phyloP scores from a whole-genome alignment of 169 alveolate species.

The Eimeria acervulina region DNA sequence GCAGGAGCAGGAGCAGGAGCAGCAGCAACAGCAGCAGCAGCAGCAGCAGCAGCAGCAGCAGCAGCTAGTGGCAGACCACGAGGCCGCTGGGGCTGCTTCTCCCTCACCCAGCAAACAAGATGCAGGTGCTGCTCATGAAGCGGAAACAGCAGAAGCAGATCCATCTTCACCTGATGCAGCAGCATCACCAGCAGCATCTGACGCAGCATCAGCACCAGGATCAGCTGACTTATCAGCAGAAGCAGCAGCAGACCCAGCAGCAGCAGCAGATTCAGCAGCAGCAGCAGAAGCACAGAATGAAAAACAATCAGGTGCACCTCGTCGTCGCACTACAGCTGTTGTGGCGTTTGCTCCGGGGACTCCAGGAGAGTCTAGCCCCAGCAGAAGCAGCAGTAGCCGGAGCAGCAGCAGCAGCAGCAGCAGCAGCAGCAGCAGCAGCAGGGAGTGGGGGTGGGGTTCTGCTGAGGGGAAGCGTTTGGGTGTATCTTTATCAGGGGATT shows the following conservation, averaged over 20 bases:
- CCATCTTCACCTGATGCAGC: background rate
- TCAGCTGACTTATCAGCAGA: too few relatives aligned
- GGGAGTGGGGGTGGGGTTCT: background rate
- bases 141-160: background rate
- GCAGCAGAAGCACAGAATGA: too few relatives aligned
- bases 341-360: background rate
- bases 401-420: background rate
- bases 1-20: background rate
- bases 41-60: background rate
- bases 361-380: background rate
- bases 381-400: background rate
- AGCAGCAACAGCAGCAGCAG: background rate
- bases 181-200: too few relatives aligned
- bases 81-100: background rate
- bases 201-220: too few relatives aligned
- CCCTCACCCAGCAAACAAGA: background rate
- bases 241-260: too few relatives aligned
- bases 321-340: background rate
- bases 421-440: constrained; percentile 42
- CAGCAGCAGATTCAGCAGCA: too few relatives aligned
- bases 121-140: background rate
- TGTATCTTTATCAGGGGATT: too few relatives aligned
- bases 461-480: too few relatives aligned
- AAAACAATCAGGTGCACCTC: background rate
- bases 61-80: background rate